Conservation (phyloP, 495 filamentous ascomycete species). For the Neurospora hispaniola region DNA sequence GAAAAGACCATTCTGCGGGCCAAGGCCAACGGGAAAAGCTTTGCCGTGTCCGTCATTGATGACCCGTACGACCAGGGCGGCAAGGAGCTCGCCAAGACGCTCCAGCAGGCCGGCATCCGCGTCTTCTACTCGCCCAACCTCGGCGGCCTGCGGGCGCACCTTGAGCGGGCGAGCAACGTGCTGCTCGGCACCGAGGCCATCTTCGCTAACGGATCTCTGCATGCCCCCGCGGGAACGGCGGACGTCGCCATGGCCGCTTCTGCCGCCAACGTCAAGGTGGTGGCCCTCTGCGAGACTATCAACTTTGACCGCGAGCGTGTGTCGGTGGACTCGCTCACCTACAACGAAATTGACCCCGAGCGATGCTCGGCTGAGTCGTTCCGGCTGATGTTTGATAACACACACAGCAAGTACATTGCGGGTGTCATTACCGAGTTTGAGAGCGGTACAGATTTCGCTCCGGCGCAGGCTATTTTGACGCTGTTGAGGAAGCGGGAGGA, state of each 20-base stretch:
- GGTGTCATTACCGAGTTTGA: conserved; percentile 82
- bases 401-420: conserved; percentile 77
- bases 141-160: conserved; percentile 58
- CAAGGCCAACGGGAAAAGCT: conserved; percentile 45
- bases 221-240: conserved; percentile 78
- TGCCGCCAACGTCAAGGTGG: conserved; percentile 63
- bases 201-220: conserved; percentile 81
- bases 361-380: conserved; percentile 47
- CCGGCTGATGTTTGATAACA: conserved; percentile 89
- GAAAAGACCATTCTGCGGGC: conserved; percentile 68
- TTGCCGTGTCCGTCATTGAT: conserved; percentile 80
- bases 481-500: conserved; percentile 41
- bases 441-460: conserved; percentile 52
- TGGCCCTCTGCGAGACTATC: conserved; percentile 87
- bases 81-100: conserved; percentile 55
- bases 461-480: conserved; percentile 68
- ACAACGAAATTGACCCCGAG: conserved; percentile 75
- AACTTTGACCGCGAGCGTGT: conserved; percentile 84
- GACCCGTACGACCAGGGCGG: conserved; percentile 67
- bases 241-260: conserved; percentile 81
- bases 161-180: conserved; percentile 67
- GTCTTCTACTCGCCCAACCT: conserved; percentile 70
- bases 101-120: conserved; percentile 57
- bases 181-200: conserved; percentile 83
- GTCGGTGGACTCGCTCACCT: conserved; percentile 79